These are phyloP conservation scores for Schizonepeta tenuifolia DNA, from an alignment of 257 asterid species.

Conservation along the genomic window DNA sequence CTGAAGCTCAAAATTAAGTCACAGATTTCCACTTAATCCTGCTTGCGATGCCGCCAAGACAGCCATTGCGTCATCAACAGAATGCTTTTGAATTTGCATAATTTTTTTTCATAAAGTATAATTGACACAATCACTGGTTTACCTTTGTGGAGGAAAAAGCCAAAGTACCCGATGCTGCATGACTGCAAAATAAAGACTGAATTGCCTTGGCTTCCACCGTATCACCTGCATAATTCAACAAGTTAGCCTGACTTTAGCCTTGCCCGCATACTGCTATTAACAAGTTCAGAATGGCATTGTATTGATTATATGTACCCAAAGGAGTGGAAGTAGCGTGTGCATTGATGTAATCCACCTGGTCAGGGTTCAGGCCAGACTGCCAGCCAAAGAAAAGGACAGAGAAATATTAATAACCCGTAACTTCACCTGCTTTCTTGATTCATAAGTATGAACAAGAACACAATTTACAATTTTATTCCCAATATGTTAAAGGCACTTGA, in stretches of 20 bases:
- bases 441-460: not conserved
- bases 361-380: conserved; percentile 83
- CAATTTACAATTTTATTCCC: not conserved
- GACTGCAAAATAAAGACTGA: conserved; percentile 62
- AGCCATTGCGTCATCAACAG: not conserved
- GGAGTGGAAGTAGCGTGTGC: conserved; percentile 99
- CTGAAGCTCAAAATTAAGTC: not conserved
- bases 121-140: conserved; percentile 14
- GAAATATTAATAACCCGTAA: conserved; percentile 3
- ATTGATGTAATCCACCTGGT: conserved; percentile 89
- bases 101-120: not conserved
- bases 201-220: conserved; percentile 90
- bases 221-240: conserved; percentile 63
- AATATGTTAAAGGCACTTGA: not conserved
- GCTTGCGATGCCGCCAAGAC: not conserved
- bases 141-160: conserved; percentile 95
- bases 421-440: not conserved
- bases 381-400: conserved; percentile 30
- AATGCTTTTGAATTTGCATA: not conserved
- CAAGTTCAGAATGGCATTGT: conserved; percentile 9
- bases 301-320: conserved; percentile 58
- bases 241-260: conserved; percentile 17
- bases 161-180: conserved; percentile 68
- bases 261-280: not conserved
- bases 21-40: not conserved